Evolutionary conservation across 192 early-diverging fungal genomes (phyloP).

Genomic region (Backusella morwellensis): DNA sequence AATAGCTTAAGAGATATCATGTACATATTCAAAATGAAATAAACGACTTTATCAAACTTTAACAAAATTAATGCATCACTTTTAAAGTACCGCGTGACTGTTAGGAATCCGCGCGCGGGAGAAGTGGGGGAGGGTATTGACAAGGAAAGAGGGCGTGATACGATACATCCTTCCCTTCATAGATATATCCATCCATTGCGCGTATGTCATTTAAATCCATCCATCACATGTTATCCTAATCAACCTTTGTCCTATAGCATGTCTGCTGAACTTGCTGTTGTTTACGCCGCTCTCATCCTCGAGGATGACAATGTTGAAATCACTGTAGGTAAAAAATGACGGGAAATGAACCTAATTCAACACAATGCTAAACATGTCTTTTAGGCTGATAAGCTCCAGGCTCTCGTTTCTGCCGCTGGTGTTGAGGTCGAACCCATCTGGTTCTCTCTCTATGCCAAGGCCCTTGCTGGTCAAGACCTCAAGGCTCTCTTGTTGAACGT

Average conservation of each 20-base stretch:
- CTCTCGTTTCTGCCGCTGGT: constrained; percentile 90
- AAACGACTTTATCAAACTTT: not conserved
- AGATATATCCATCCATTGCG: constrained; percentile 15
- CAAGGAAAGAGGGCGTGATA: not conserved
- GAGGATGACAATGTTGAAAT: constrained; percentile 96
- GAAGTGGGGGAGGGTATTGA: not conserved
- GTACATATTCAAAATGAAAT: not conserved
- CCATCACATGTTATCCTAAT: not conserved
- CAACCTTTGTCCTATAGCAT: constrained; percentile 15
- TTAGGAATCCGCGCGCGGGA: not conserved
- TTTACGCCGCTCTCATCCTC: constrained; percentile 96
- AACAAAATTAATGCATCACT: not conserved
- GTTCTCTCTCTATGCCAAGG: constrained; percentile 97
- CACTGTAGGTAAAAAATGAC: constrained; percentile 65
- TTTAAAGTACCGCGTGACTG: not conserved
- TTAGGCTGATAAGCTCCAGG: constrained; percentile 90
- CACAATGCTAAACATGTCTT: too few species aligned
- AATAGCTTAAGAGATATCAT: too few species aligned
- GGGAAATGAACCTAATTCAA: not conserved
- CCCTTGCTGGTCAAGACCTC: constrained; percentile 91
- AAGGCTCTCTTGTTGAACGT: constrained; percentile 87
- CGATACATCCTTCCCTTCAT: not conserved
- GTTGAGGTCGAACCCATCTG: constrained; percentile 91
- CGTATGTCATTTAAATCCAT: constrained; percentile 1
- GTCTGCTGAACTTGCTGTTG: constrained; percentile 41